Conservation (phyloP, 441 rosid species). For the Pelargonium myrrhifolium region DNA sequence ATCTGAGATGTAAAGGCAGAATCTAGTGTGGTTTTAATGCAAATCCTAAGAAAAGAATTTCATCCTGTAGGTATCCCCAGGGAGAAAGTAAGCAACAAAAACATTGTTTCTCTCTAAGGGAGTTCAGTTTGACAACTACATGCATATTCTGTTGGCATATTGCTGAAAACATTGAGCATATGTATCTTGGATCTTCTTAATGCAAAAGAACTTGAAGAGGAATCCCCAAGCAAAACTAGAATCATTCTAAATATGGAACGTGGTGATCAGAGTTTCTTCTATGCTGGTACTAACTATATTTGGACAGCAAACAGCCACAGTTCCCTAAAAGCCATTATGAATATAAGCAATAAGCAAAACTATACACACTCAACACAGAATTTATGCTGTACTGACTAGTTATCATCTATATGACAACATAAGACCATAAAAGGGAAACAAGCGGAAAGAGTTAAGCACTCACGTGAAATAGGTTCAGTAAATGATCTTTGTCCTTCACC, state of each 20-base stretch:
- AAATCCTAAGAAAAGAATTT: background rate
- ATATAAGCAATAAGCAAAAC: background rate
- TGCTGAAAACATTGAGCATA: background rate
- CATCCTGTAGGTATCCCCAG: too few species aligned
- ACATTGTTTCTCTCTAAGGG: background rate
- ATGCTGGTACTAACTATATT: background rate
- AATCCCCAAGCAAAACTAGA: background rate
- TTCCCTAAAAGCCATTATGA: too few species aligned
- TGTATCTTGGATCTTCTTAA: background rate
- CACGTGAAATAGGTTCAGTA: slow-evolving; percentile 37
- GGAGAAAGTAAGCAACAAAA: background rate
- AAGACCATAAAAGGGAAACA: background rate
- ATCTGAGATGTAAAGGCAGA: background rate
- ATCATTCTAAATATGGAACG: background rate
- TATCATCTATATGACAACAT: slow-evolving; percentile 5
- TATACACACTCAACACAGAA: background rate
- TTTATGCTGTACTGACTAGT: slow-evolving; percentile 5
- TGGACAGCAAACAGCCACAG: background rate
- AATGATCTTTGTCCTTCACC: slow-evolving; percentile 35
- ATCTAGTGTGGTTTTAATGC: background rate
- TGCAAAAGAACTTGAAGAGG: background rate
- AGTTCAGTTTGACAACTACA: background rate
- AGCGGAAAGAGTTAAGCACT: slow-evolving; percentile 20
- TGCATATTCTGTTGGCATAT: background rate
- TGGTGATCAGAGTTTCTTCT: background rate